phyloP scores from a whole-genome alignment of 1,284 basidiomycete genomes.

The Puccinia hordei region DNA sequence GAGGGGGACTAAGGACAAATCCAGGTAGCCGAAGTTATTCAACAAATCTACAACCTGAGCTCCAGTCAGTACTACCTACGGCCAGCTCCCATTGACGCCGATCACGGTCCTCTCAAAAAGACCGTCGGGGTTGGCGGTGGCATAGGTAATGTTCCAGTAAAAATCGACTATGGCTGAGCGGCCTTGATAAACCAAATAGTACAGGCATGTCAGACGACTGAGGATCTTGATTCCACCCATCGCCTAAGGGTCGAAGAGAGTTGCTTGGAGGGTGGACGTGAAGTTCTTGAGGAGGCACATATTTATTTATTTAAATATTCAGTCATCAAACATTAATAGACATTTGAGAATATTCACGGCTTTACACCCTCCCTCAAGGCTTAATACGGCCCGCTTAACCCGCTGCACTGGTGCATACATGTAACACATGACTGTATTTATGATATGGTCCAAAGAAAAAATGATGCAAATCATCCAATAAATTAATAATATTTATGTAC shows the following conservation, averaged over 20 bases:
- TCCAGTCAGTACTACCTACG: conserved; percentile 65
- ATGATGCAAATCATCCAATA: no score
- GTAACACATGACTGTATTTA: no score
- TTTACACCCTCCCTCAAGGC: no score
- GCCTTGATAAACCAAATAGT: neutral
- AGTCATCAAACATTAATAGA: no score
- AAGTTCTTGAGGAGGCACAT: no score
- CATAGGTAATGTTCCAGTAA: conserved; percentile 49
- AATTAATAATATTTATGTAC: no score
- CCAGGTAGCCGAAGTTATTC: neutral
- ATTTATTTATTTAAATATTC: no score
- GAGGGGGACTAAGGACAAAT: conserved; percentile 32
- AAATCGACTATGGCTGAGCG: conserved; percentile 18
- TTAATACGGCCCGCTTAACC: no score
- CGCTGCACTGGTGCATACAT: no score
- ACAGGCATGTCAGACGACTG: neutral
- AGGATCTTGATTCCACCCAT: neutral
- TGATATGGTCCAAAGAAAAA: no score
- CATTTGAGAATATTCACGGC: no score
- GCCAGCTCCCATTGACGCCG: conserved; percentile 87
- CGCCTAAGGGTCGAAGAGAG: neutral
- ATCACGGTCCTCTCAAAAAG: conserved; percentile 69
- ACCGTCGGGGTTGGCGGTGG: conserved; percentile 24
- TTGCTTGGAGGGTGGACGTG: no score
- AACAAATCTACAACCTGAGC: neutral